Base-by-base conservation (phyloP, 2,329 filamentous ascomycete species). In the Alternaria consortialis region DNA sequence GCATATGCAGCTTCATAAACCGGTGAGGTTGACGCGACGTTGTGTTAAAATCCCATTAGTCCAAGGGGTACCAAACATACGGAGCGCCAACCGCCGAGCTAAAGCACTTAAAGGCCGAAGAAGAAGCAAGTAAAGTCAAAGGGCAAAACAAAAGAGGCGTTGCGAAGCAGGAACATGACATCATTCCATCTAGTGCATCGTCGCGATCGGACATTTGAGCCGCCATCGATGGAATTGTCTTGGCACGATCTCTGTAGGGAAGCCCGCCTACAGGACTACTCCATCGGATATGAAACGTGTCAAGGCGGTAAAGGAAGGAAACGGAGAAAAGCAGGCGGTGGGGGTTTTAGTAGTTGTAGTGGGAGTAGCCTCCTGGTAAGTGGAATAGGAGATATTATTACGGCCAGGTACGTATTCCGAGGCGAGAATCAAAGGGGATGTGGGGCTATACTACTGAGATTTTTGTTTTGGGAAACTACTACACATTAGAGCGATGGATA, bases 401-500 rank as follows among this genome's bases (percentile, higher is more conserved):
- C 32, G 20, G 46, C 34, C 23, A 37, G 27, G 8, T 27, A 31
- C 13, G 20, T n/a, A 25, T 37, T 27, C 9, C 20, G 13, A 12
- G 46, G 11, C 46, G 13, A 50, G 17, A 23, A 37, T 36, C 39
- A 44, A 20, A 31, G 27, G 27, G 39, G 17, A 34, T 27, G 51
- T 23, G 31, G 31, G 31, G 23, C 46, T 43, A 53, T 53, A 34
- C 51, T 53, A 34, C 51, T 32, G 51, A 52, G 46, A 9, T 13
- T 34, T 53, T 53, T 9, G 27, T 44, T 43, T 53, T 17, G 13
- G 5, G 29, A 31, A 6, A 40, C 8, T 36, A 46, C 29, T 47
- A 47, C 53, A 47, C 40, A 55, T 55, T 55, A 55, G 40, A 46
- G 31, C 20, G 31, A 54, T 25, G 29, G 29, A 32, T 32, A n/a